Conservation (phyloP, 106 monocot genomes). For the Dioscorea dumetorum region DNA sequence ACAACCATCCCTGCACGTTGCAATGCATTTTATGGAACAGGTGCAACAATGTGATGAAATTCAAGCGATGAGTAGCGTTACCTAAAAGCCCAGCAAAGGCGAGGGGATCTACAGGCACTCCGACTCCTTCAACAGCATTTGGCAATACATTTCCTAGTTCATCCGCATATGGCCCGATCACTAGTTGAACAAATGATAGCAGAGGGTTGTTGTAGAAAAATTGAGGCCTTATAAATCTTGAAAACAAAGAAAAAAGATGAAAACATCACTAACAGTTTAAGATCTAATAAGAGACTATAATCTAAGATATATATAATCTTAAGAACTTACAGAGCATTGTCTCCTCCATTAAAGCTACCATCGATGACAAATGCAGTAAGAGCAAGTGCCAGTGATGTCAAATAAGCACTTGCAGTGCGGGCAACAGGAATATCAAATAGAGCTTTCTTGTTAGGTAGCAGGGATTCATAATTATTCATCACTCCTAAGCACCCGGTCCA, state of each 20-base stretch:
- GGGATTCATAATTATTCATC: conserved; percentile 83
- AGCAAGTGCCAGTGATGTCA: conserved; percentile 67
- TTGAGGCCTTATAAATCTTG: conserved; percentile 79
- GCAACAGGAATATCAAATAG: conserved; percentile 87
- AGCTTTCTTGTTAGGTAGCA: conserved; percentile 77
- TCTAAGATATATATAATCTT: not conserved
- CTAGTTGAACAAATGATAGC: conserved; percentile 73
- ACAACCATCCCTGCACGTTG: conserved; percentile 62
- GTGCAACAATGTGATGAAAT: not conserved
- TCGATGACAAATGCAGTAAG: conserved; percentile 66
- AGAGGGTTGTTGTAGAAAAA: conserved; percentile 94
- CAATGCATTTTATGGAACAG: not conserved
- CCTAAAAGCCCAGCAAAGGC: conserved; percentile 93
- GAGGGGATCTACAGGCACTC: conserved; percentile 90
- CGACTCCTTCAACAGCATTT: conserved; percentile 85
- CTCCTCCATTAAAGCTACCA: conserved; percentile 92
- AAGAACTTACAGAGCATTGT: conserved; percentile 71
- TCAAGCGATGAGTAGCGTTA: conserved; percentile 4
- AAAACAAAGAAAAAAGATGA: conserved; percentile 1
- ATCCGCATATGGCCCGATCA: conserved; percentile 76
- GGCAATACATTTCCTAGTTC: conserved; percentile 90
- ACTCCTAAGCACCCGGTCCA: conserved; percentile 93
- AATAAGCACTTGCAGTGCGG: conserved; percentile 77
- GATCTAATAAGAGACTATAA: not conserved
- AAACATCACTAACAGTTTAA: not conserved